phyloP scores from a whole-genome alignment of 2,329 filamentous ascomycete species.

The Verticillium albo-atrum region DNA sequence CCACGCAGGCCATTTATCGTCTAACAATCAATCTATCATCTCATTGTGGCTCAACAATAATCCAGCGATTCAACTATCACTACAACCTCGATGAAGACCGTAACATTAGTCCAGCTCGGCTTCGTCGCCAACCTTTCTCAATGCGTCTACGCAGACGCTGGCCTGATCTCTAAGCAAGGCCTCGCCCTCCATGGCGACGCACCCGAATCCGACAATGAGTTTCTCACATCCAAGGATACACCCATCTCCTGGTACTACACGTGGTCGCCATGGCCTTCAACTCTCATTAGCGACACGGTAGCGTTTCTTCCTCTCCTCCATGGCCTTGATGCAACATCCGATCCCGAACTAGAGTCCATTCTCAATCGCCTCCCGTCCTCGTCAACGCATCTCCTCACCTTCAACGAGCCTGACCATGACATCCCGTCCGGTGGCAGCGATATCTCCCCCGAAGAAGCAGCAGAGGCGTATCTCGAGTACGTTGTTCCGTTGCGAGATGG shows the following conservation, averaged over 20 bases:
- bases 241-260: slow-evolving; percentile 38
- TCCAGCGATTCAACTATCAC: no score
- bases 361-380: slow-evolving; percentile 23
- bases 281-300: slow-evolving; percentile 17
- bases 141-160: neutral
- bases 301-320: slow-evolving; percentile 34
- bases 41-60: no score
- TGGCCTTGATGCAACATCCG: slow-evolving; percentile 25
- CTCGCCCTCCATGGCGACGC: slow-evolving; percentile 9
- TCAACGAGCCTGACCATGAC: slow-evolving; percentile 37
- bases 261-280: slow-evolving; percentile 28
- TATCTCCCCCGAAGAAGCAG: slow-evolving; percentile 32
- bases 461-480: slow-evolving; percentile 28
- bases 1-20: neutral
- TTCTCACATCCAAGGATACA: slow-evolving; percentile 29
- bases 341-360: slow-evolving; percentile 17
- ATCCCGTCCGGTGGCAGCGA: slow-evolving; percentile 32
- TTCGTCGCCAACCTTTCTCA: neutral
- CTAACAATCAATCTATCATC: neutral
- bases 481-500: slow-evolving; percentile 27
- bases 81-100: neutral
- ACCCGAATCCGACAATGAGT: slow-evolving; percentile 22
- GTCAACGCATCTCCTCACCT: slow-evolving; percentile 32
- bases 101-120: neutral
- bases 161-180: slow-evolving; percentile 6